Conservation (phyloP, 371 early-diverging fungal species). For the Paraphysoderma sedebokerense region DNA sequence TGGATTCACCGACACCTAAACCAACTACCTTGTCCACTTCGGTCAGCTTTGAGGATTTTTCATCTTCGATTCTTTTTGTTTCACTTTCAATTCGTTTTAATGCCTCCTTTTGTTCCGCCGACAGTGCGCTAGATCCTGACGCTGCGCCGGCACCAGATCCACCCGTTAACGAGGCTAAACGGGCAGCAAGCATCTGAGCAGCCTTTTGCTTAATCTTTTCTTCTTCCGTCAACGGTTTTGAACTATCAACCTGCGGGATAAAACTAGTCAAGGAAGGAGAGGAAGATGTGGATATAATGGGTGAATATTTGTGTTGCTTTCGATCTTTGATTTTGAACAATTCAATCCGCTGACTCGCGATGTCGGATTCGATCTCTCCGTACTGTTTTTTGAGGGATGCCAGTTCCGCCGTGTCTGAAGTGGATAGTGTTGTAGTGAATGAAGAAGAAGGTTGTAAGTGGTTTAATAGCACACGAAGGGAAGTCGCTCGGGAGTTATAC, state of each 20-base stretch:
- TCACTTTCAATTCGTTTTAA: background rate
- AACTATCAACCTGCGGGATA: background rate
- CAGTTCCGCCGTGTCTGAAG: constrained; percentile 12
- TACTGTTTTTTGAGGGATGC: constrained; percentile 9
- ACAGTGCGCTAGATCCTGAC: background rate
- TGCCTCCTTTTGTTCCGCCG: background rate
- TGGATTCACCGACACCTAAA: no score
- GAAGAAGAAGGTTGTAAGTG: no score
- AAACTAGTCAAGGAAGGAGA: background rate
- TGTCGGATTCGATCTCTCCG: constrained; percentile 6
- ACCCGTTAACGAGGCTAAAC: constrained; percentile 38
- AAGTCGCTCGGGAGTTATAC: constrained; percentile 7
- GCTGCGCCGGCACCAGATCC: background rate
- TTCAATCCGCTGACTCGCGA: constrained; percentile 8
- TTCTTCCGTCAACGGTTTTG: constrained; percentile 7
- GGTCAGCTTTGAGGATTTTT: no score
- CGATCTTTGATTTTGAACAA: constrained; percentile 3
- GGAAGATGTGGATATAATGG: background rate
- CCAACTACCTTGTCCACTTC: no score
- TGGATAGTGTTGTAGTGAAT: constrained; percentile 6
- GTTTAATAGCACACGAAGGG: constrained; percentile 4
- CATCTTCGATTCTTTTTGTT: background rate
- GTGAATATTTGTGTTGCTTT: background rate
- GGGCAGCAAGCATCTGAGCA: constrained; percentile 22
- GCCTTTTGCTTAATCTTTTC: constrained; percentile 11